These are phyloP conservation scores for Colletotrichum sp. DNA, from an alignment of 2,329 filamentous ascomycete species.

Conservation along the genomic window DNA sequence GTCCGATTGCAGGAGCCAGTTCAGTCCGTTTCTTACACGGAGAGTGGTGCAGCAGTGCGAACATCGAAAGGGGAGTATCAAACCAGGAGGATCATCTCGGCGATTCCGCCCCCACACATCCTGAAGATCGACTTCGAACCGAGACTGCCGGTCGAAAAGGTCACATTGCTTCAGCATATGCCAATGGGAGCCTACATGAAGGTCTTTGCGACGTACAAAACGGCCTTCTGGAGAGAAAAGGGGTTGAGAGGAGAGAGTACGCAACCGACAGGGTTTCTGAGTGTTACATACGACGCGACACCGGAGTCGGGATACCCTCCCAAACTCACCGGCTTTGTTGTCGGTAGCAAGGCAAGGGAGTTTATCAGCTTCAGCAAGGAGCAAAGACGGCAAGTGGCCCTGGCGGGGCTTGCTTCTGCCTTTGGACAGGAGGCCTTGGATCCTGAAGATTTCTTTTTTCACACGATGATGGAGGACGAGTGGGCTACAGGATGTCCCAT, in stretches of 20 bases:
- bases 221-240: conserved; percentile 14
- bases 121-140: conserved; percentile 17
- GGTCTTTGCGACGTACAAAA: conserved; percentile 19
- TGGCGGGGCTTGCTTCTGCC: conserved; percentile 16
- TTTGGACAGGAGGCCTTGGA: conserved; percentile 20
- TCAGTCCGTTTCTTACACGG: not conserved
- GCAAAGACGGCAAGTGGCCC: conserved; percentile 13
- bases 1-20: conserved; percentile 16
- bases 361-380: conserved; percentile 10
- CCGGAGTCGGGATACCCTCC: not conserved
- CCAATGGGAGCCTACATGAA: conserved; percentile 18
- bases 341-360: conserved; percentile 12
- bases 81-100: conserved; percentile 7
- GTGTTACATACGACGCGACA: conserved; percentile 9
- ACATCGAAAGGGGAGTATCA: not conserved
- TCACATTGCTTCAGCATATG: conserved; percentile 10
- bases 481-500: conserved; percentile 14
- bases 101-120: conserved; percentile 13
- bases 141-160: conserved; percentile 13
- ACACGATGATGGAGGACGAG: conserved; percentile 20
- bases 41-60: conserved; percentile 1
- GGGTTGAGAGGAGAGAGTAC: conserved; percentile 18
- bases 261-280: not conserved
- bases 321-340: conserved; percentile 19
- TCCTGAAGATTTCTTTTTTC: conserved; percentile 17